Conservation (phyloP, 139 green algal species). For the Tetradesmus obliquus region DNA sequence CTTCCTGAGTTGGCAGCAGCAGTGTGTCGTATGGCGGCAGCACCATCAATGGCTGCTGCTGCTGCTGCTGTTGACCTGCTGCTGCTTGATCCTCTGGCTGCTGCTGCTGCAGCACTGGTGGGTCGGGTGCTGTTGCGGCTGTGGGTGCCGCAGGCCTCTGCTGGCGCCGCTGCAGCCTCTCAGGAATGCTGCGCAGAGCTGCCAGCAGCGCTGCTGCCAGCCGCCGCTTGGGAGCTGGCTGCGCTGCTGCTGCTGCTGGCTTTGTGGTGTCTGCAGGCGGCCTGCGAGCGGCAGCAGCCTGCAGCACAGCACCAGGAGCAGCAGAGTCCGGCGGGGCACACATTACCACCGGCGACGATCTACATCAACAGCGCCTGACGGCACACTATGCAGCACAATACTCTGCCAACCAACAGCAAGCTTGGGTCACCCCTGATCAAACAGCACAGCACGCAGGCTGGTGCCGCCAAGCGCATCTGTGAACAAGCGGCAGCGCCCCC, state of each 20-base stretch:
- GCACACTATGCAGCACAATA: too few species aligned
- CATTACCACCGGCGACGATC: too few species aligned
- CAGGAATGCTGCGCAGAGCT: not conserved
- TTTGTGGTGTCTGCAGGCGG: not conserved
- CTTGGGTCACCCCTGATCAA: too few species aligned
- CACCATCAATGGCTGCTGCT: not conserved
- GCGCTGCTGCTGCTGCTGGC: not conserved
- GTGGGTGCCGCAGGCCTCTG: not conserved
- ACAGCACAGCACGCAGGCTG: too few species aligned
- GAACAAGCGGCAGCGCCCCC: too few species aligned
- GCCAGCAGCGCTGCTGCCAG: slow-evolving; percentile 1
- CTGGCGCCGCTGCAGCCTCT: not conserved
- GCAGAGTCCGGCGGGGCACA: not conserved
- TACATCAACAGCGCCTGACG: too few species aligned
- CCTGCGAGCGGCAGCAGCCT: not conserved
- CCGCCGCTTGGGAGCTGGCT: not conserved
- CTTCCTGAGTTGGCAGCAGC: not conserved
- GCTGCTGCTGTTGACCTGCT: not conserved
- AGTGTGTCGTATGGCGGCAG: not conserved
- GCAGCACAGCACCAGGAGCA: not conserved
- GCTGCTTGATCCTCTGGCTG: not conserved
- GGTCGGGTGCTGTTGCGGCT: not conserved
- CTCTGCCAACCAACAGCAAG: too few species aligned
- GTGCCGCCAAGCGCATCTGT: too few species aligned
- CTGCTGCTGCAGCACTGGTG: not conserved